Evolutionary conservation across 2,329 filamentous ascomycete genomes (phyloP).

Genomic region (Epichloe sibirici): DNA sequence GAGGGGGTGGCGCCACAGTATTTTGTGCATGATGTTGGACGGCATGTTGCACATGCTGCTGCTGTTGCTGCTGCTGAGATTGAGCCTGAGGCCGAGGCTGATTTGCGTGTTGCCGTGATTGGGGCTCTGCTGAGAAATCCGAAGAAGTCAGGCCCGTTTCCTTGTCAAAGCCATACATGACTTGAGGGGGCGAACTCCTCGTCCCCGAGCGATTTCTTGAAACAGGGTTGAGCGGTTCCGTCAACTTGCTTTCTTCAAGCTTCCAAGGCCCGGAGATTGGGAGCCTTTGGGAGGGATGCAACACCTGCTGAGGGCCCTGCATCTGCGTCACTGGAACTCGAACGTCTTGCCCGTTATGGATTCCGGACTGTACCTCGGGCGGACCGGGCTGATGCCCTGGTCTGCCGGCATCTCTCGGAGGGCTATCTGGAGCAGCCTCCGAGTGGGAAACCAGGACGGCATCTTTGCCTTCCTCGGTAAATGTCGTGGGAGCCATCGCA

Average conservation of each 20-base stretch:
- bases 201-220: constrained; percentile 22
- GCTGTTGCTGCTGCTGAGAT: neutral
- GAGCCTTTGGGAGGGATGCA: constrained; percentile 28
- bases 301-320: neutral
- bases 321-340: neutral
- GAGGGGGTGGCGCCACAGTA: neutral
- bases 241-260: constrained; percentile 41
- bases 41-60: neutral
- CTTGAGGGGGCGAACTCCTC: constrained; percentile 17
- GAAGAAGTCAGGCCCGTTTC: constrained; percentile 30
- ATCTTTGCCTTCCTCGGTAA: neutral
- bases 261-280: constrained; percentile 38
- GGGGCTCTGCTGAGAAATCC: constrained; percentile 9
- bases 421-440: neutral
- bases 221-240: constrained; percentile 32
- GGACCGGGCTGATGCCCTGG: neutral
- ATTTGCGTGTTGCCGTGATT: constrained; percentile 6
- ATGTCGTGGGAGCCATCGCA: neutral
- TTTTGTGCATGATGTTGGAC: neutral
- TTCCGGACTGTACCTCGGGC: neutral
- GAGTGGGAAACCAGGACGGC: neutral
- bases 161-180: constrained; percentile 35
- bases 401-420: neutral
- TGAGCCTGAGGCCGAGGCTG: neutral
- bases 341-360: neutral